Evolutionary conservation across 306 rosid species (phyloP).

Genomic region (Biancaea sappan): DNA sequence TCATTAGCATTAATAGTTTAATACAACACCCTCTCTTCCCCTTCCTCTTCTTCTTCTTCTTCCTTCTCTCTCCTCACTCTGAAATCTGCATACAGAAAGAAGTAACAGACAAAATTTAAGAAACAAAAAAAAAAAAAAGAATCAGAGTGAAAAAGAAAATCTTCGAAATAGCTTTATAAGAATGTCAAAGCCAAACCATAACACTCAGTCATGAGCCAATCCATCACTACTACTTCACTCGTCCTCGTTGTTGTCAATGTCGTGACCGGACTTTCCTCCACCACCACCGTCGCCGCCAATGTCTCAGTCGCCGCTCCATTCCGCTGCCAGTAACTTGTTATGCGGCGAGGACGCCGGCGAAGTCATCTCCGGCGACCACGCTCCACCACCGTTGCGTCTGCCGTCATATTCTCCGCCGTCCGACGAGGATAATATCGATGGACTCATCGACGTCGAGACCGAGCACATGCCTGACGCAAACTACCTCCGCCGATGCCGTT

Average conservation of each 20-base stretch:
- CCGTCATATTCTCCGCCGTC: neutral
- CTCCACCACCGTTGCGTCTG: neutral
- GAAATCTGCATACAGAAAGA: neutral
- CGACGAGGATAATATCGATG: constrained; percentile 22
- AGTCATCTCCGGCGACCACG: constrained; percentile 15
- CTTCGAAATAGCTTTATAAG: neutral
- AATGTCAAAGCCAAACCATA: constrained; percentile 38
- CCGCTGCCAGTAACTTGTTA: constrained; percentile 26
- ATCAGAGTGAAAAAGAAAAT: neutral
- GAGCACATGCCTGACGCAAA: constrained; percentile 47
- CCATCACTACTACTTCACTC: neutral
- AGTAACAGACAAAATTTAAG: no score
- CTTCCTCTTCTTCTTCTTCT: neutral
- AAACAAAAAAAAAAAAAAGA: constrained; percentile 33
- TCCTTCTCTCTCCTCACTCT: constrained; percentile 14
- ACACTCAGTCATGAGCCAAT: constrained; percentile 42
- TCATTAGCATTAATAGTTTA: constrained; percentile 25
- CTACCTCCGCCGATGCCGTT: constrained; percentile 50
- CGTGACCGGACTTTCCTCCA: neutral
- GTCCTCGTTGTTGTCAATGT: neutral
- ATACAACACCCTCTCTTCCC: neutral
- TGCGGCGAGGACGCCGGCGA: constrained; percentile 36
- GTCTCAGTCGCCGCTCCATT: constrained; percentile 28
- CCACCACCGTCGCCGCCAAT: constrained; percentile 14
- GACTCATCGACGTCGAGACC: constrained; percentile 37